Evolutionary conservation across 495 filamentous ascomycete genomes (phyloP), one percentile per base, ranked within the genome.

Genomic region (Chaetomium fimeti): DNA sequence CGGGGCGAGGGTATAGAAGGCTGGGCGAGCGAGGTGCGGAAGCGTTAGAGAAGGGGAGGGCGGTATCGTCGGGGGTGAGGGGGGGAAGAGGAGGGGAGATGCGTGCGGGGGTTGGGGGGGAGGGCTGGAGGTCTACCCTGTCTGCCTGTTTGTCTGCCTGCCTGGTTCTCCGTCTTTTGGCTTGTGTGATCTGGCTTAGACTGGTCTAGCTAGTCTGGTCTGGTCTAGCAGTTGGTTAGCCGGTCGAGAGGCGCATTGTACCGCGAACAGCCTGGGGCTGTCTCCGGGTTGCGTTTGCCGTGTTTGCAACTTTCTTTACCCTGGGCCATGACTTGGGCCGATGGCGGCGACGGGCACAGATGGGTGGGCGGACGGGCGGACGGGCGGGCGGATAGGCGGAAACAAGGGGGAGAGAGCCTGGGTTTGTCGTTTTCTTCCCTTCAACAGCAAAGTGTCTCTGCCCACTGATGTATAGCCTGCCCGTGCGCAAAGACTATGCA

Each of bases 1-100:
- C 86, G 85, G 47, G 94, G 95, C 5, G 92, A 97, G 61, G 94
- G 92, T 11, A 98, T 98, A 72, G 94, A 97, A 51, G 94, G 94
- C 15, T 98, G 94, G 94, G 88, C 93, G 2, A 82, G 80, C 27
- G 94, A 98, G 79, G 85, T 96, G 3, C 93, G 93, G 83, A 91
- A 91, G 79, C 84, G 89, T 76, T 92, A 80, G 76, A 66, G 20
- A 12, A 3, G 43, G 51, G 38, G 16, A 7, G 25, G 45, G 38
- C 6, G 20, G 3, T 8, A n/a, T n/a, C n/a, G n/a, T n/a, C n/a
- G n/a, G n/a, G n/a, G n/a, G n/a, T n/a, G n/a, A n/a, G 18, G 47
- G 25, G 40, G 32, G 1, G 43, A 52, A 5, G 27, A 60, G 42
- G 18, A 29, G 53, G 57, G 29, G 22, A n/a, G 40, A 24, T 8